phyloP scores from a whole-genome alignment of 164 flowering plant species.

The Kalanchoe fedtschenkoi region DNA sequence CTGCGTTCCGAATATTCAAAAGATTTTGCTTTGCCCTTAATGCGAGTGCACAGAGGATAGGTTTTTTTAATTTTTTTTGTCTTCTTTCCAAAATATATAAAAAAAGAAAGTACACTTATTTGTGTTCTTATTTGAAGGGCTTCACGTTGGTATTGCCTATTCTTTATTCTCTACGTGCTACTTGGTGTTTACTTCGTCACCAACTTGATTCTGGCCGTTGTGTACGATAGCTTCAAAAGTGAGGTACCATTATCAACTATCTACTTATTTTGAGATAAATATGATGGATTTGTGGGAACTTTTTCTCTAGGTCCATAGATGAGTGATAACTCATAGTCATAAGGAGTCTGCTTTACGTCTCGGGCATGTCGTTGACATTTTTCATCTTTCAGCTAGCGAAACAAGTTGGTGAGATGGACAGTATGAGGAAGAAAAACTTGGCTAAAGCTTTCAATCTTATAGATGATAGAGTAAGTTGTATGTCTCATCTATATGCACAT shows the following conservation, averaged over 20 bases:
- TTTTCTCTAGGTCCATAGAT: background rate
- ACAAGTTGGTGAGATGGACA: slow-evolving; percentile 68
- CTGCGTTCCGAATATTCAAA: background rate
- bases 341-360: background rate
- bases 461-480: slow-evolving; percentile 51
- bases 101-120: background rate
- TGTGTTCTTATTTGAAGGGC: slow-evolving; percentile 31
- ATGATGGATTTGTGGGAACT: background rate
- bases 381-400: slow-evolving; percentile 60
- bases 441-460: slow-evolving; percentile 67
- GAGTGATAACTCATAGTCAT: background rate
- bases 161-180: slow-evolving; percentile 68
- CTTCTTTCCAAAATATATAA: background rate
- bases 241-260: slow-evolving; percentile 36
- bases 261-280: background rate
- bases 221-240: slow-evolving; percentile 84
- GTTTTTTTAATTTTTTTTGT: background rate
- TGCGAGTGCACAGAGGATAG: no score
- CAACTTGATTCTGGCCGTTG: slow-evolving; percentile 88
- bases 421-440: slow-evolving; percentile 40
- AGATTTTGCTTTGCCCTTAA: no score
- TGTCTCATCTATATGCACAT: background rate
- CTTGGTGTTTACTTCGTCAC: slow-evolving; percentile 95
- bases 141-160: slow-evolving; percentile 76
- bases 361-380: background rate